Evolutionary conservation across 148 eudicot genomes (phyloP).

Genomic region (Nyssa sinensis): DNA sequence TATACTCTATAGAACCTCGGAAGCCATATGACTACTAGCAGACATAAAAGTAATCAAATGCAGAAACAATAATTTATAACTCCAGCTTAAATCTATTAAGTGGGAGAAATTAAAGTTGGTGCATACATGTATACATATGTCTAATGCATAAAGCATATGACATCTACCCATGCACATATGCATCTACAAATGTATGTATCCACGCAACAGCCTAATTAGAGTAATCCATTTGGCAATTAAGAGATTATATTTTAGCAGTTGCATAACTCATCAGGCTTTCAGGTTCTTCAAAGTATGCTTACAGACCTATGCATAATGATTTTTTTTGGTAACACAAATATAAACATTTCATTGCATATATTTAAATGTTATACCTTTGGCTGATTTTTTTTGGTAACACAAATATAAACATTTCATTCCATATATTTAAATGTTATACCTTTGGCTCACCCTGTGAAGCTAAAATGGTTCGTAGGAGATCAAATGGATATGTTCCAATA

Average conservation of each 20-base stretch:
- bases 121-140: no score
- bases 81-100: no score
- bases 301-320: not conserved
- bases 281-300: not conserved
- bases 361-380: no score
- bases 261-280: no score
- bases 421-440: constrained; percentile 37
- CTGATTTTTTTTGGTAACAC: not conserved
- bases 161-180: no score
- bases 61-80: no score
- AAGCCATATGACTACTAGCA: no score
- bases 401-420: not conserved
- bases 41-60: no score
- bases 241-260: not conserved
- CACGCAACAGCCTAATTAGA: not conserved
- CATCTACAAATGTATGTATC: no score
- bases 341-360: not conserved
- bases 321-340: not conserved
- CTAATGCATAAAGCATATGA: no score
- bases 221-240: not conserved
- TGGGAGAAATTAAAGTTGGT: no score
- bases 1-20: no score
- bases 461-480: constrained; percentile 90
- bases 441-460: constrained; percentile 99
- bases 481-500: constrained; percentile 92